Evolutionary conservation across 768 basidiomycete species (phyloP).

Genomic region (Agrocybe chaxingu): DNA sequence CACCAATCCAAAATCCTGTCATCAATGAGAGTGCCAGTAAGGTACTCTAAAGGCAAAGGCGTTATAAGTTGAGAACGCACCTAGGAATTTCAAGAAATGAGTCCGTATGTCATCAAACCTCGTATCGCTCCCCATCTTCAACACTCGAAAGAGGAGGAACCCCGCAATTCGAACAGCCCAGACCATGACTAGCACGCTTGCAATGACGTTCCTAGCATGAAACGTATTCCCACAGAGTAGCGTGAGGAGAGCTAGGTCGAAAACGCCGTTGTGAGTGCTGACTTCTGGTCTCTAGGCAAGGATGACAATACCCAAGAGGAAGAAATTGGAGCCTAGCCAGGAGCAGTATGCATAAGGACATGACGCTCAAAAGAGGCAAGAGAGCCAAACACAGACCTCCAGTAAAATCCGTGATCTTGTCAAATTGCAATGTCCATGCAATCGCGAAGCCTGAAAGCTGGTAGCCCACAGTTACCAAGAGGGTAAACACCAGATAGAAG

Average conservation of each 20-base stretch:
- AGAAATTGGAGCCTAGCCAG: slow-evolving; percentile 58
- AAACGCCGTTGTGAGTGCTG: not conserved
- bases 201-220: slow-evolving; percentile 55
- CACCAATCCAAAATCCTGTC: slow-evolving; percentile 55
- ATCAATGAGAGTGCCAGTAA: not conserved
- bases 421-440: slow-evolving; percentile 68
- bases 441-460: slow-evolving; percentile 62
- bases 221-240: slow-evolving; percentile 60
- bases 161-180: slow-evolving; percentile 64
- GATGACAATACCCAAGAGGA: slow-evolving; percentile 43
- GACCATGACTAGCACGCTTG: slow-evolving; percentile 58
- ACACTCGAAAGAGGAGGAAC: slow-evolving; percentile 66
- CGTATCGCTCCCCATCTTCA: slow-evolving; percentile 63
- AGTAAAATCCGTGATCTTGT: slow-evolving; percentile 73
- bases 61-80: slow-evolving; percentile 21
- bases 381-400: slow-evolving; percentile 34
- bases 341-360: not conserved
- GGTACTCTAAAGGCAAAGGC: not conserved
- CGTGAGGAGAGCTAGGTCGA: slow-evolving; percentile 50
- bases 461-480: slow-evolving; percentile 53
- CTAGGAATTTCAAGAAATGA: slow-evolving; percentile 64
- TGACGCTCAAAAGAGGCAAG: not conserved
- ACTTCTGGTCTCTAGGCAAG: not conserved
- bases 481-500: slow-evolving; percentile 47
- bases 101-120: slow-evolving; percentile 67